Percentiles rank a stretch among this genome's conserved stretches.
These are phyloP conservation scores for Trichomonas tenax DNA, from an alignment of 208 protist species.

Conservation along the genomic window DNA sequence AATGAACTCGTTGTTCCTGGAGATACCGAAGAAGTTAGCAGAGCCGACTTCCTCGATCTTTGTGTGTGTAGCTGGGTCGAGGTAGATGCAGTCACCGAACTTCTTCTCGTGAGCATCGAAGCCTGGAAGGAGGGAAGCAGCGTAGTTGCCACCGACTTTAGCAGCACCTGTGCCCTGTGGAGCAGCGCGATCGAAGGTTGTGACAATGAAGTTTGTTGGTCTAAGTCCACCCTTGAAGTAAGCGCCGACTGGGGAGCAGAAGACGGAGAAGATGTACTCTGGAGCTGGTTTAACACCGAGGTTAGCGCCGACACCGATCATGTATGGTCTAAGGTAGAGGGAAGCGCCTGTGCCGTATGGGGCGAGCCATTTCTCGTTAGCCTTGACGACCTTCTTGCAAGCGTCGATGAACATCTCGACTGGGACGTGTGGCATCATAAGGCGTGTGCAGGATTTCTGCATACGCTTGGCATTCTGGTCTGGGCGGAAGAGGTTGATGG, in stretches of 20 bases:
- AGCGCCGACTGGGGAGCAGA: slow-evolving; percentile 83
- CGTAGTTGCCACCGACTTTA: slow-evolving; percentile 64
- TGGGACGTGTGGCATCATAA: slow-evolving; percentile 70
- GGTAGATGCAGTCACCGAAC: slow-evolving; percentile 45
- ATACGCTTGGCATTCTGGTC: slow-evolving; percentile 77
- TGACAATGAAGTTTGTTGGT: slow-evolving; percentile 67
- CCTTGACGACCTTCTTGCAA: slow-evolving; percentile 63
- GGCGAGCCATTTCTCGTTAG: slow-evolving; percentile 69
- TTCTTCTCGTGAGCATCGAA: slow-evolving; percentile 61
- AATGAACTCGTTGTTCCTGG: slow-evolving; percentile 68
- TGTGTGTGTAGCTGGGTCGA: slow-evolving; percentile 36
- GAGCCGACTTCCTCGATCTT: slow-evolving; percentile 75
- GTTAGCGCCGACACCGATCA: slow-evolving; percentile 58
- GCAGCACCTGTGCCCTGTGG: slow-evolving; percentile 69
- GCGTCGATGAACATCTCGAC: slow-evolving; percentile 63
- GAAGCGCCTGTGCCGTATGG: slow-evolving; percentile 76
- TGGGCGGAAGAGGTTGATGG: slow-evolving; percentile 78
- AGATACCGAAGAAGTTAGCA: slow-evolving; percentile 46
- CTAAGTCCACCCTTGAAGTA: slow-evolving; percentile 68
- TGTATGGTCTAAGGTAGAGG: slow-evolving; percentile 86
- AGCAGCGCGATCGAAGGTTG: slow-evolving; percentile 70
- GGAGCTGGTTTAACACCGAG: slow-evolving; percentile 32
- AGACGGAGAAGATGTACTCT: slow-evolving; percentile 56
- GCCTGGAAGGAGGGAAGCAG: slow-evolving; percentile 60
- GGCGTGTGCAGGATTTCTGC: slow-evolving; percentile 53